phyloP scores from a whole-genome alignment of 768 basidiomycete species.

The Mycena vulgaris region DNA sequence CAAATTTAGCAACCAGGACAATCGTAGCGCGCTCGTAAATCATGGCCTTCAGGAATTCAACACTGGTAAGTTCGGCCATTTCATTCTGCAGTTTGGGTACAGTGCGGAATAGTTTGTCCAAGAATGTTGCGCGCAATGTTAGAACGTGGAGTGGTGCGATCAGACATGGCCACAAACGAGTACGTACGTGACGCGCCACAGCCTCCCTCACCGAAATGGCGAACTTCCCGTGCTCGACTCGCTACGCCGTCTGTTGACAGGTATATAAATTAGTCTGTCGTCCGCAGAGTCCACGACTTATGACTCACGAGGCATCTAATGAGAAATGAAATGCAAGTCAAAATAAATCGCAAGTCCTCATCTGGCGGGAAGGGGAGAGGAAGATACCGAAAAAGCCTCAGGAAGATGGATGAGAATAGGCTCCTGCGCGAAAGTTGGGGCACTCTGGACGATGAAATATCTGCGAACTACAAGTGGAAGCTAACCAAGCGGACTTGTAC shows the following conservation, averaged over 20 bases:
- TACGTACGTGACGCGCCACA: no score
- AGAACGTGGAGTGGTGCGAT: no score
- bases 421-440: slow-evolving; percentile 19
- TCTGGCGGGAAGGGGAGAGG: slow-evolving; percentile 17
- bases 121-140: no score
- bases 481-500: slow-evolving; percentile 18
- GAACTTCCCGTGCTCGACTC: slow-evolving; percentile 6
- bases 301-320: slow-evolving; percentile 3
- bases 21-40: no score
- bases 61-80: no score
- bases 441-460: slow-evolving; percentile 23
- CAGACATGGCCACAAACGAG: no score
- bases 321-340: background rate
- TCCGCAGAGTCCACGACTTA: slow-evolving; percentile 1
- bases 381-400: slow-evolving; percentile 13
- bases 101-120: no score
- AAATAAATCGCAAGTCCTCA: slow-evolving; percentile 12
- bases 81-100: no score
- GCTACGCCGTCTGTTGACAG: slow-evolving; percentile 1
- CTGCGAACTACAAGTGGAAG: slow-evolving; percentile 20
- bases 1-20: no score
- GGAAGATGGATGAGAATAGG: slow-evolving; percentile 21
- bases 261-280: background rate
- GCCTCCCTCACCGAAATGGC: background rate
- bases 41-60: no score